Percentiles rank a stretch among this genome's conserved stretches.
Evolutionary conservation across 176 grass and related monocot species (phyloP).

Genomic region (Hordeum marinum): DNA sequence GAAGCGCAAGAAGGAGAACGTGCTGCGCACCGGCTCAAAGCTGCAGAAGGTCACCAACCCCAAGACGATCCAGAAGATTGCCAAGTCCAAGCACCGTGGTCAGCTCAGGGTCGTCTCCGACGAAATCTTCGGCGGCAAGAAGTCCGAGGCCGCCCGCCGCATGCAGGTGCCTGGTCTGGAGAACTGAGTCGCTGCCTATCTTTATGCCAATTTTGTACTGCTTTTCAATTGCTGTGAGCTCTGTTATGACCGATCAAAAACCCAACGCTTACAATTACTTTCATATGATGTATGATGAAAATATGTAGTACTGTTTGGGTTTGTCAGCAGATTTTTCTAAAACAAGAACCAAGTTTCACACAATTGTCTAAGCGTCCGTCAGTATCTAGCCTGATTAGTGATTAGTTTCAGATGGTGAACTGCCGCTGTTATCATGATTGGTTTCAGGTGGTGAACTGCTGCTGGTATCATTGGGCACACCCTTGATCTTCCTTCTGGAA

Average conservation of each 20-base stretch:
- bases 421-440: neutral
- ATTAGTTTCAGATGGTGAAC: neutral
- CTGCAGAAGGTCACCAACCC: constrained; percentile 87
- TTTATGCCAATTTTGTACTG: constrained; percentile 19
- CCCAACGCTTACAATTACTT: neutral
- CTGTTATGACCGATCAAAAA: neutral
- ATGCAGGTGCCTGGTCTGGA: constrained; percentile 45
- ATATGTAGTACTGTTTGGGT: neutral
- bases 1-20: constrained; percentile 91
- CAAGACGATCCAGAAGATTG: constrained; percentile 95
- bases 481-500: neutral
- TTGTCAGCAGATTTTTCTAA: neutral
- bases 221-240: neutral
- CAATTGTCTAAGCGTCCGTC: neutral
- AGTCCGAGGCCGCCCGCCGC: constrained; percentile 39
- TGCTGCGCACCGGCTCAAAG: constrained; percentile 68
- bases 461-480: neutral
- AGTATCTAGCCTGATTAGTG: neutral
- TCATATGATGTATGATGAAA: neutral
- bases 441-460: neutral
- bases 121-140: constrained; percentile 57
- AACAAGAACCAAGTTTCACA: neutral
- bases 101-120: constrained; percentile 81
- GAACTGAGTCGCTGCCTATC: neutral
- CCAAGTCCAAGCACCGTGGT: constrained; percentile 81